Evolutionary conservation across 169 alveolate species (phyloP).

Genomic region (Cardiosporidium cionae): DNA sequence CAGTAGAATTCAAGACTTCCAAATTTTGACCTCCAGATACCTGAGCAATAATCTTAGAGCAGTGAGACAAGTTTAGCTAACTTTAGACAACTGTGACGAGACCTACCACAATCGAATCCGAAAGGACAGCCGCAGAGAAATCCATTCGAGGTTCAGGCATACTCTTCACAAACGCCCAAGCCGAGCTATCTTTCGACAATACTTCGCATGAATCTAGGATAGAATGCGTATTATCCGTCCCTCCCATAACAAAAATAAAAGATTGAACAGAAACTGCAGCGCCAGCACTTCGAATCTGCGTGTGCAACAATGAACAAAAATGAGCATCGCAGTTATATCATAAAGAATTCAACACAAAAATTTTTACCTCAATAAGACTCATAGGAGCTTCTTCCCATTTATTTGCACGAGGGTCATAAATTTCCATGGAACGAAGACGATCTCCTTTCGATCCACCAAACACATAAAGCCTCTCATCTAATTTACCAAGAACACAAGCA

Average conservation of each 20-base stretch:
- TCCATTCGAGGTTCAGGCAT: conserved; percentile 17
- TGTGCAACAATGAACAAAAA: neutral
- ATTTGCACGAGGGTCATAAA: conserved; percentile 70
- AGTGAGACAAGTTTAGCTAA: neutral
- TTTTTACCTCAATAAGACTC: conserved; percentile 58
- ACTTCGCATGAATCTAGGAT: conserved; percentile 4
- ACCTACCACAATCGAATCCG: conserved; percentile 12
- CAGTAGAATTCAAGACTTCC: conserved; percentile 8
- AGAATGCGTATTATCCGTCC: conserved; percentile 62
- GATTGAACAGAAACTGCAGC: conserved; percentile 56
- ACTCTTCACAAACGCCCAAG: conserved; percentile 8
- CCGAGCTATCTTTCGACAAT: neutral
- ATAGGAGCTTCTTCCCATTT: conserved; percentile 63
- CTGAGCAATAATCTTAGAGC: conserved; percentile 6
- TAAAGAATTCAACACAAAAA: no score
- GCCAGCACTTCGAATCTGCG: conserved; percentile 61
- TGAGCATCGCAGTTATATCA: no score
- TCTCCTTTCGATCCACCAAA: conserved; percentile 76
- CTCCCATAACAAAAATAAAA: conserved; percentile 63
- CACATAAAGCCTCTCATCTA: conserved; percentile 57
- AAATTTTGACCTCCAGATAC: conserved; percentile 11
- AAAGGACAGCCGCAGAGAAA: conserved; percentile 20
- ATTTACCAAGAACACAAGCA: neutral
- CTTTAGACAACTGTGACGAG: neutral
- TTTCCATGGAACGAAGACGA: conserved; percentile 66